Base-by-base conservation (phyloP, 768 basidiomycete genomes). In the Xanthoconium stramineum region DNA sequence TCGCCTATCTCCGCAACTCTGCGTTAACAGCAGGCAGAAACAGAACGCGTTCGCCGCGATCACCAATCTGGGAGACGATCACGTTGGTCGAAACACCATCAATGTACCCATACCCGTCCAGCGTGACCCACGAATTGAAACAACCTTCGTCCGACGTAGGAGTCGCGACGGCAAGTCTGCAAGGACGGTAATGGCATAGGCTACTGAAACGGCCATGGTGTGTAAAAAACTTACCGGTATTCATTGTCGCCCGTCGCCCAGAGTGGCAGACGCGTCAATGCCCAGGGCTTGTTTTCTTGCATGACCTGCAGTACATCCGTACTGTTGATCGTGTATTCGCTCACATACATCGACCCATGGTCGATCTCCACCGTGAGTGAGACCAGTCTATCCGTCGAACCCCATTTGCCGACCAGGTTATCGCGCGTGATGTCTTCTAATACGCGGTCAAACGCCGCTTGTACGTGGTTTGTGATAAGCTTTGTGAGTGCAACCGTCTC, bases 181-280 rank as follows among this genome's bases (percentile, higher is more conserved):
- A 15, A 39, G 1, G 12, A 49, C 24, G 9, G 9, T 2, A 5
- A 19, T 12, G 29, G 1, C 6, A 38, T n/a, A 20, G 3, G 32
- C 5, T 13, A 17, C 15, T 2, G 49, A 45, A 5, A 33, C 5
- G 35, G 35, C 13, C 4, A 46, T 2, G 6, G 30, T 28, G 30
- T 14, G 4, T 5, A 24, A 2, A 19, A 6, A 5, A 50, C 56
- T 42, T 40, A 72, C 73, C 76, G 71, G 59, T 78, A 78, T 57
- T 78, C 72, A 32, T 73, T 64, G 38, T 75, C 65, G 10, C 72
- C 72, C 4, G 75, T 76, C 7, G 66, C 64, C 78, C 77, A 79
- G 39, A 65, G 59, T 5, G 59, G 59, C 10, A 67, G 38, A 29
- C 65, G 61, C 11, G 38, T 10, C 20, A 30, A 50, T 9, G 40